A percentile compares a stretch with the other conserved stretches of the same genome.
phyloP scores from a whole-genome alignment of 2,329 filamentous ascomycete species.

The Alternaria sp. region DNA sequence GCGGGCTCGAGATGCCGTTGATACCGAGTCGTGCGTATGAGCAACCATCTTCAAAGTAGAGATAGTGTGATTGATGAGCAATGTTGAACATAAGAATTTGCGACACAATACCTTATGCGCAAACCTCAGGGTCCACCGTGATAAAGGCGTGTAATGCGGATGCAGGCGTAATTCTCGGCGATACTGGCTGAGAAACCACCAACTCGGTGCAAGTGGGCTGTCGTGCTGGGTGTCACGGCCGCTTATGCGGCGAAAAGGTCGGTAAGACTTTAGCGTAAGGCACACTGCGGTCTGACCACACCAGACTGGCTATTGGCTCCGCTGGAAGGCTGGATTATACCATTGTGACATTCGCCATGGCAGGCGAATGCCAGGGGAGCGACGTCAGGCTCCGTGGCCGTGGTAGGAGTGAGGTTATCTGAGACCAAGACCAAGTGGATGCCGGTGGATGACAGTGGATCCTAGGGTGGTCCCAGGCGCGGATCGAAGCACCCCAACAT shows the following conservation, averaged over 20 bases:
- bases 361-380: not conserved
- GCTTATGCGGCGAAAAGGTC: not conserved
- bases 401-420: slow-evolving; percentile 1
- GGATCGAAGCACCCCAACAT: slow-evolving; percentile 18
- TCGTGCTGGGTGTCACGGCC: slow-evolving; percentile 6
- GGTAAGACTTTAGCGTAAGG: slow-evolving; percentile 9
- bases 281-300: not conserved
- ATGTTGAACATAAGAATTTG: not conserved
- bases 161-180: slow-evolving; percentile 3
- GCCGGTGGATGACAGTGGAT: slow-evolving; percentile 3
- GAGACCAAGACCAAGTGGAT: slow-evolving; percentile 6
- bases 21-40: not conserved
- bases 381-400: not conserved
- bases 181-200: not conserved
- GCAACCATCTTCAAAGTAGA: not conserved
- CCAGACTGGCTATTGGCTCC: not conserved
- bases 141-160: not conserved
- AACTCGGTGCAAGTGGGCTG: slow-evolving; percentile 5
- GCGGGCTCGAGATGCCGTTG: not conserved
- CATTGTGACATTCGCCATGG: not conserved
- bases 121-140: not conserved
- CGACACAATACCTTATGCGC: not conserved
- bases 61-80: not conserved
- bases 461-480: slow-evolving; percentile 2
- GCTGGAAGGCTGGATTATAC: not conserved